Percentiles rank a stretch among this genome's conserved stretches.
Evolutionary conservation across 164 flowering plant species (phyloP).

Genomic region (Piper longum): DNA sequence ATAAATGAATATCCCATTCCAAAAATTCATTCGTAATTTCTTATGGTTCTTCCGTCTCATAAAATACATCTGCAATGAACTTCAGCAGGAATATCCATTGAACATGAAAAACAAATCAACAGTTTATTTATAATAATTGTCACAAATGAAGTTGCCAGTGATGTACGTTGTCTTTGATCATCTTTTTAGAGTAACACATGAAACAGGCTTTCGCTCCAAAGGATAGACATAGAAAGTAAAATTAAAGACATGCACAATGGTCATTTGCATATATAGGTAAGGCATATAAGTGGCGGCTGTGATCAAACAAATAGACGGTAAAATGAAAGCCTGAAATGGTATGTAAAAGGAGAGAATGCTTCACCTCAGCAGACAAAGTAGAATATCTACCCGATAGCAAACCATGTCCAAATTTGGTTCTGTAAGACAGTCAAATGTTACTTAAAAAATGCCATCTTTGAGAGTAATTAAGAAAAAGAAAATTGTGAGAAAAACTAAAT

Average conservation of each 20-base stretch:
- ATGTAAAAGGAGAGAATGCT: background rate
- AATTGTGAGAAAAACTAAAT: too few species aligned
- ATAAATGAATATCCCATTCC: background rate
- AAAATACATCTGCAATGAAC: background rate
- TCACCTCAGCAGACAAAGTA: conserved; percentile 48
- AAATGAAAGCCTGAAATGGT: background rate
- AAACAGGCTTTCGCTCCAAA: conserved; percentile 2
- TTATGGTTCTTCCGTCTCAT: background rate
- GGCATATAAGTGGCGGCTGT: background rate
- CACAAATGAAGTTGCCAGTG: conserved; percentile 27
- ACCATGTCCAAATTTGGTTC: conserved; percentile 92
- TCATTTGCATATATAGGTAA: background rate
- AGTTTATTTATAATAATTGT: conserved; percentile 26
- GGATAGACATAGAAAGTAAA: background rate
- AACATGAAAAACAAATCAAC: background rate
- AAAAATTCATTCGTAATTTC: background rate
- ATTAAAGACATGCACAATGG: conserved; percentile 1
- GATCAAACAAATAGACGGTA: background rate
- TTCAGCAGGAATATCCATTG: background rate
- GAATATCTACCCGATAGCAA: conserved; percentile 93
- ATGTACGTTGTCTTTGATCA: conserved; percentile 17
- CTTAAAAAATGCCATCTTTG: background rate
- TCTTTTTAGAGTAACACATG: conserved; percentile 28
- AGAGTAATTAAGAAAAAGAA: background rate
- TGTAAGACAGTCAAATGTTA: conserved; percentile 12